Percentiles rank a stretch among this genome's conserved stretches.
Evolutionary conservation across 305 asterid species (phyloP).

Genomic region (Euphrasia arctica): DNA sequence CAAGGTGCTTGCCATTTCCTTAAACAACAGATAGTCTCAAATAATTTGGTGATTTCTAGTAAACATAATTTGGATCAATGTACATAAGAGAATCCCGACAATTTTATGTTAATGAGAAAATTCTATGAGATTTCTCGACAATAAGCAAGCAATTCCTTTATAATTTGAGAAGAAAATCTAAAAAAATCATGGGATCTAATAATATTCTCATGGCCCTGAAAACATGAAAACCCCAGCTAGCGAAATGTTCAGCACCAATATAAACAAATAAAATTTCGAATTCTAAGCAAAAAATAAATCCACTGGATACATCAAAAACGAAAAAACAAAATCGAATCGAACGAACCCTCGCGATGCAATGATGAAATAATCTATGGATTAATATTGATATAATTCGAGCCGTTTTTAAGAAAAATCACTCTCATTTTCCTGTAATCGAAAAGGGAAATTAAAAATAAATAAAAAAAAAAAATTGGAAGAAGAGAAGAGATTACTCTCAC

Average conservation of each 20-base stretch:
- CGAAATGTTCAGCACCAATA: background rate
- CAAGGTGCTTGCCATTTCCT: slow-evolving; percentile 52
- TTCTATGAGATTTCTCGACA: background rate
- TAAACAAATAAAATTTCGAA: slow-evolving; percentile 1
- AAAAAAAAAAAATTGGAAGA: background rate
- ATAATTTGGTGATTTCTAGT: background rate
- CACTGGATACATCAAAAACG: slow-evolving; percentile 18
- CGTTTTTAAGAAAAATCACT: background rate
- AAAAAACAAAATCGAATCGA: background rate
- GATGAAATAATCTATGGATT: background rate
- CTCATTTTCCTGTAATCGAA: background rate
- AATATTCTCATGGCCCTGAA: background rate
- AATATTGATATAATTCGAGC: background rate
- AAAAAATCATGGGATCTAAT: slow-evolving; percentile 13
- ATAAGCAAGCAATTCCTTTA: background rate
- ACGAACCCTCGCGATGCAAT: background rate
- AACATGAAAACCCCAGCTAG: background rate
- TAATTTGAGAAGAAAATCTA: background rate
- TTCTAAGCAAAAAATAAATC: slow-evolving; percentile 6
- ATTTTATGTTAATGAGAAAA: background rate
- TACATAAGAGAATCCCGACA: background rate
- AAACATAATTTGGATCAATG: no score
- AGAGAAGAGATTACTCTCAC: background rate
- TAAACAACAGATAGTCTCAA: slow-evolving; percentile 16
- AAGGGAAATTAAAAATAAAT: background rate